Percentiles rank a stretch among this genome's conserved stretches.
These are phyloP conservation scores for Fusarium decemcellulare DNA, from an alignment of 2,329 filamentous ascomycete species.

Conservation along the genomic window DNA sequence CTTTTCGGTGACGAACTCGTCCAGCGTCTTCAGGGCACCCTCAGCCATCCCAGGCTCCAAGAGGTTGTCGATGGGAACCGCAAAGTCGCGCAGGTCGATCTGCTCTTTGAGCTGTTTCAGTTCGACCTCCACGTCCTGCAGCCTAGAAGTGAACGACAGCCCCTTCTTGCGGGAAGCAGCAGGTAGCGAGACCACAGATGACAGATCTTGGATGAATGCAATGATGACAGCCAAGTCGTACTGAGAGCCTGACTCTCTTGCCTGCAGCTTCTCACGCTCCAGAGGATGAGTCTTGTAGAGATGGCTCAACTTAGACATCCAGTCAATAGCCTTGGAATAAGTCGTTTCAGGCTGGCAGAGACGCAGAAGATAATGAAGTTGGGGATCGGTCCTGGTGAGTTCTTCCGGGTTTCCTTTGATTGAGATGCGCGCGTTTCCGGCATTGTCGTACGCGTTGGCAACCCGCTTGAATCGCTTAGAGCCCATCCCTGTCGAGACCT, in stretches of 20 bases:
- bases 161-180: conserved; percentile 56
- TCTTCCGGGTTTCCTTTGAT: conserved; percentile 59
- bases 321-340: conserved; percentile 53
- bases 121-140: conserved; percentile 53
- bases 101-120: conserved; percentile 55
- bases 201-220: conserved; percentile 57
- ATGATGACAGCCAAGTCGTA: conserved; percentile 55
- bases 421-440: conserved; percentile 52
- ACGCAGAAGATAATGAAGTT: conserved; percentile 60
- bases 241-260: conserved; percentile 53
- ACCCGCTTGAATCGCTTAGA: conserved; percentile 59
- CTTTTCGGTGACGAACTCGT: conserved; percentile 55
- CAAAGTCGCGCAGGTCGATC: conserved; percentile 58
- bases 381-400: conserved; percentile 54
- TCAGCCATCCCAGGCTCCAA: conserved; percentile 56
- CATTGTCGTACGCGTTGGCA: conserved; percentile 52
- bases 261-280: conserved; percentile 52
- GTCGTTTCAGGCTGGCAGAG: conserved; percentile 58
- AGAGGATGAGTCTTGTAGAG: conserved; percentile 52
- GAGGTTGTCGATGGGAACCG: conserved; percentile 58
- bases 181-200: conserved; percentile 53
- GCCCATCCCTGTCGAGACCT: conserved; percentile 53
- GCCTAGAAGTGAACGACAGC: conserved; percentile 52
- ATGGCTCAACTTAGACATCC: conserved; percentile 57
- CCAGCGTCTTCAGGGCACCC: conserved; percentile 53